Evolutionary conservation across 257 asterid species (phyloP).

Genomic region (Salvia miltiorrhiza): DNA sequence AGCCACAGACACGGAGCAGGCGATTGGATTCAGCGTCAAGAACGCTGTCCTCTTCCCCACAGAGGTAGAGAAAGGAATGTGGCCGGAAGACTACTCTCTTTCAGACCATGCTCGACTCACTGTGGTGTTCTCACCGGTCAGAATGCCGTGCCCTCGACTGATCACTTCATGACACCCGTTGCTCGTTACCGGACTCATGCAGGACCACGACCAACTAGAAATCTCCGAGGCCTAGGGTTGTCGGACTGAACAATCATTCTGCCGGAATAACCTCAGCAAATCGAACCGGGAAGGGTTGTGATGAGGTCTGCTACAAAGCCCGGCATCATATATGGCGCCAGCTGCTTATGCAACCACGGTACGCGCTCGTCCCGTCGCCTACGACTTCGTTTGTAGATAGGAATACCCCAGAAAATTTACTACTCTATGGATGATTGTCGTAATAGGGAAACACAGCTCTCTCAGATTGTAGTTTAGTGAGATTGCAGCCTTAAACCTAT

Average conservation of each 20-base stretch:
- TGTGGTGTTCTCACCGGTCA: slow-evolving; percentile 81
- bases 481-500: neutral
- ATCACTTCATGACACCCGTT: slow-evolving; percentile 23
- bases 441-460: slow-evolving; percentile 20
- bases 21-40: slow-evolving; percentile 84
- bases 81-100: slow-evolving; percentile 95
- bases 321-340: neutral
- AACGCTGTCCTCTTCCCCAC: slow-evolving; percentile 92
- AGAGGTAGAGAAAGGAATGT: slow-evolving; percentile 88
- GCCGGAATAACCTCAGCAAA: neutral
- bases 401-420: neutral
- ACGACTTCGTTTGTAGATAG: neutral
- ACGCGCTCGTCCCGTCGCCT: neutral
- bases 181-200: neutral
- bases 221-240: neutral
- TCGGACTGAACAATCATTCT: neutral
- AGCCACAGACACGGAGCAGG: slow-evolving; percentile 54
- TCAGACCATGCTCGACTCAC: slow-evolving; percentile 97
- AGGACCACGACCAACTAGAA: neutral
- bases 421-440: neutral
- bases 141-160: slow-evolving; percentile 79
- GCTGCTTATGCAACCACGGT: neutral
- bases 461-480: slow-evolving; percentile 37
- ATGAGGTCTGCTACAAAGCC: slow-evolving; percentile 2
- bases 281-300: neutral